These are phyloP conservation scores for Saccharomycopsis sp. DNA, from an alignment of 805 yeast genomes.

Conservation along the genomic window DNA sequence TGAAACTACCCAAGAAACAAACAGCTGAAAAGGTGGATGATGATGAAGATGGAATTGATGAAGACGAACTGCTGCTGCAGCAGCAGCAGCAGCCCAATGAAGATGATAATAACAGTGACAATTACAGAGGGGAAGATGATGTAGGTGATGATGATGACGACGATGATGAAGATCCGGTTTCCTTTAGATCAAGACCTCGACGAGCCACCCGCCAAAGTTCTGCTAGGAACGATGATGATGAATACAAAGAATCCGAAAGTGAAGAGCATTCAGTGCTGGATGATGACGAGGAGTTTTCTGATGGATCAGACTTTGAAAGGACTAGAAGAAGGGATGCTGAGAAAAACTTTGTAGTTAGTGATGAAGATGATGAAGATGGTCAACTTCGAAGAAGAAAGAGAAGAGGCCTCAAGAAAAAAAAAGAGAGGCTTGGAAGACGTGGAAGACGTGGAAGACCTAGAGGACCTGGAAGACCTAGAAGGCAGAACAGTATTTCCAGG, in stretches of 20 bases:
- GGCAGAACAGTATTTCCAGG: conserved; percentile 25
- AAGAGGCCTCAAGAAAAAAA: conserved; percentile 19
- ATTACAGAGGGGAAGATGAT: conserved; percentile 22
- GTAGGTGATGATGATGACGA: conserved; percentile 27
- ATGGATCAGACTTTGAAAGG: conserved; percentile 15
- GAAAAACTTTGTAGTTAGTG: conserved; percentile 25
- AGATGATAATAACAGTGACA: conserved; percentile 17
- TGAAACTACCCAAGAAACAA: conserved; percentile 2
- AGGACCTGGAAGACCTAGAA: conserved; percentile 18
- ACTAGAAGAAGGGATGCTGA: conserved; percentile 23
- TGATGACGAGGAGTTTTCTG: conserved; percentile 17
- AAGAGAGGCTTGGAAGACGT: conserved; percentile 15
- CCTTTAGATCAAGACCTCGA: conserved; percentile 11
- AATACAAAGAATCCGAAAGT: conserved; percentile 18
- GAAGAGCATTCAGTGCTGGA: conserved; percentile 22
- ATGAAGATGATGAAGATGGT: conserved; percentile 22
- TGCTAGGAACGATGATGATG: conserved; percentile 35
- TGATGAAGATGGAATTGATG: conserved; percentile 14
- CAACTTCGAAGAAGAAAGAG: conserved; percentile 14
- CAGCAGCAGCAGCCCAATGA: conserved; percentile 4
- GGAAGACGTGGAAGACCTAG: conserved; percentile 20
- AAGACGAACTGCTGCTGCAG: conserved; percentile 6
- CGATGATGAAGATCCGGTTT: conserved; percentile 28
- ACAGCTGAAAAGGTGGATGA: conserved; percentile 1
- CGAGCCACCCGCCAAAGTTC: conserved; percentile 28